Conservation (phyloP, 2,329 filamentous ascomycete genomes). For the Fusarium poae region DNA sequence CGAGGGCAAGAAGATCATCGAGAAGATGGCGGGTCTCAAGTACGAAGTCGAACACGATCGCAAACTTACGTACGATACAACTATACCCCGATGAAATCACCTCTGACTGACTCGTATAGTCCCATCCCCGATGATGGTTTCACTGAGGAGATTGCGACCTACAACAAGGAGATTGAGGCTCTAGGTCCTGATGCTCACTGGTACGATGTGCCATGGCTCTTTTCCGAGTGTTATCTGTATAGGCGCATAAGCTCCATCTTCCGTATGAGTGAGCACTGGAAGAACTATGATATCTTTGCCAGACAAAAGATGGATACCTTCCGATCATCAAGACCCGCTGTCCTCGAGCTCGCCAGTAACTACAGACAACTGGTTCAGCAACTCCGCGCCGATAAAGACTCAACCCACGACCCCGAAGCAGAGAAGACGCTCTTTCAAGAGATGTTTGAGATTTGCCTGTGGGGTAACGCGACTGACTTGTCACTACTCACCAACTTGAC, state of each 20-base stretch:
- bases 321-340: slow-evolving; percentile 88
- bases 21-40: slow-evolving; percentile 84
- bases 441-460: slow-evolving; percentile 96
- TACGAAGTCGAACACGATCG: slow-evolving; percentile 96
- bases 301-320: slow-evolving; percentile 94
- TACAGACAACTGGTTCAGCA: slow-evolving; percentile 81
- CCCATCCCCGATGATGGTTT: slow-evolving; percentile 82
- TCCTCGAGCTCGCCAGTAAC: slow-evolving; percentile 82
- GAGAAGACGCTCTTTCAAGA: slow-evolving; percentile 87
- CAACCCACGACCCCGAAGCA: slow-evolving; percentile 71
- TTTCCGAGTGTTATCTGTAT: slow-evolving; percentile 93
- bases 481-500: slow-evolving; percentile 90
- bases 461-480: slow-evolving; percentile 96
- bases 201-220: slow-evolving; percentile 91
- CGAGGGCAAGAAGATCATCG: slow-evolving; percentile 89
- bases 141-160: slow-evolving; percentile 82
- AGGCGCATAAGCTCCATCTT: slow-evolving; percentile 86
- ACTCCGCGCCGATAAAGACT: slow-evolving; percentile 67
- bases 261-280: slow-evolving; percentile 83
- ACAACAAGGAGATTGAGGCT: slow-evolving; percentile 86
- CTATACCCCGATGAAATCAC: too few species aligned
- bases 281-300: slow-evolving; percentile 87
- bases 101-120: slow-evolving; percentile 56
- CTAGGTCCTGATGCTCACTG: slow-evolving; percentile 78
- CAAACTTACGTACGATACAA: slow-evolving; percentile 73